Evolutionary conservation across 2,329 filamentous ascomycete species (phyloP), one percentile per base, ranked within the genome.

Genomic region (Coccinonectria pachysandricola): DNA sequence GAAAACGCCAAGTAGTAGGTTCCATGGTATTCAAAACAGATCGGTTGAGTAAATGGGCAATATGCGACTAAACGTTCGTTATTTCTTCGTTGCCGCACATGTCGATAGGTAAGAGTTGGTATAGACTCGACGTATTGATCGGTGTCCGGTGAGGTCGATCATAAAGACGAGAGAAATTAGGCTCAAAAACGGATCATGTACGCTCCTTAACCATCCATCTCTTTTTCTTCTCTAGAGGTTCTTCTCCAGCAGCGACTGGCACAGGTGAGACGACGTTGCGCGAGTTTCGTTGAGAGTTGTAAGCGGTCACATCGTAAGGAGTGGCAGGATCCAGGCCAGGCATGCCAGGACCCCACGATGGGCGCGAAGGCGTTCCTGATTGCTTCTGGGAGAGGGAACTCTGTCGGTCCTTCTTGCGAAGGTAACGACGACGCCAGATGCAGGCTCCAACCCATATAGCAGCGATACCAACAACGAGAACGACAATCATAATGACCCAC

Each of bases 401-500:
- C 43, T 68, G 61, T 20, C 64, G 64, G 44, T 81, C 77, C 54
- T 67, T 75, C 56, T 75, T 80, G 37, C 73, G 73, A 37, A 84
- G 63, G 54, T 87, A 79, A 39, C 79, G 76, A 31, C 75, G 74
- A 39, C 83, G 79, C 57, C 83, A 73, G 52, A 79, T 70, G 46
- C 76, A 72, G 19, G 77, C 79, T 11, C 71, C 64, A 19, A 79
- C 56, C 64, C 78, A 80, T 44, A 84, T 69, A 31, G 64, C 62
- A 9, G 66, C 57, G 35, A 92, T 80, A 27, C 64, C 77, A 33
- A 88, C 60, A 21, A 78, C 66, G 15, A 92, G 65, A 35, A 88
- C 60, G 38, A 85, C 75, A 27, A 91, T 64, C 67, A 91, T 84
- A 36, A 88, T 65, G 23, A 92, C 71, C 83, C 83, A 93, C 59